Conservation (phyloP, 2,329 filamentous ascomycete species). For the Aspergillus unguis region DNA sequence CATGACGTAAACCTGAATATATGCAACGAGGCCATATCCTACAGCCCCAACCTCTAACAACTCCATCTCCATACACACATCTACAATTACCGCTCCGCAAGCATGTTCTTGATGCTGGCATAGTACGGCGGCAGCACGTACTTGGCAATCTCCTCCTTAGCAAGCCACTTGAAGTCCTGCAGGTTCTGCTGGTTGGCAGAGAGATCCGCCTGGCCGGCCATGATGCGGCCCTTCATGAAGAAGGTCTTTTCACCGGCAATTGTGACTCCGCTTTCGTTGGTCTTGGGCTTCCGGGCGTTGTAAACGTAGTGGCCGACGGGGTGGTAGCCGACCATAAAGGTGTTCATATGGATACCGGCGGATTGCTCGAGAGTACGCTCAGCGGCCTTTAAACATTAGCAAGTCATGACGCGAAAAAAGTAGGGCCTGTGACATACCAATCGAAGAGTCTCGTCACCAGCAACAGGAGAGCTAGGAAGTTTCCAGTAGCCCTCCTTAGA, state of each 20-base stretch:
- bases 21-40: slow-evolving; percentile 27
- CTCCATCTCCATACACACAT: neutral
- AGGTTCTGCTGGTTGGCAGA: slow-evolving; percentile 67
- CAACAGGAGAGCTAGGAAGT: slow-evolving; percentile 72
- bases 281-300: slow-evolving; percentile 50
- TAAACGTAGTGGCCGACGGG: slow-evolving; percentile 76
- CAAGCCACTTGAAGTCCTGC: slow-evolving; percentile 86
- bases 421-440: slow-evolving; percentile 59
- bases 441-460: slow-evolving; percentile 71
- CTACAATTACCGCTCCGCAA: slow-evolving; percentile 65
- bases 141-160: slow-evolving; percentile 77
- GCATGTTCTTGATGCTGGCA: slow-evolving; percentile 73
- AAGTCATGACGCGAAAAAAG: neutral
- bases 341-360: slow-evolving; percentile 95
- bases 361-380: slow-evolving; percentile 72
- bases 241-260: slow-evolving; percentile 77
- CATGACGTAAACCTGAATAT: slow-evolving; percentile 36
- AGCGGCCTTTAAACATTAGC: slow-evolving; percentile 61
- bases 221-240: slow-evolving; percentile 93
- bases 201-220: slow-evolving; percentile 91
- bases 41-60: slow-evolving; percentile 9
- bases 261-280: slow-evolving; percentile 38
- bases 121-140: slow-evolving; percentile 68
- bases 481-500: slow-evolving; percentile 67
- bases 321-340: slow-evolving; percentile 89